Evolutionary conservation across 352 stramenopile genomes (phyloP), one percentile per base, ranked within the genome.

Genomic region (Globisporangium abappressorium): DNA sequence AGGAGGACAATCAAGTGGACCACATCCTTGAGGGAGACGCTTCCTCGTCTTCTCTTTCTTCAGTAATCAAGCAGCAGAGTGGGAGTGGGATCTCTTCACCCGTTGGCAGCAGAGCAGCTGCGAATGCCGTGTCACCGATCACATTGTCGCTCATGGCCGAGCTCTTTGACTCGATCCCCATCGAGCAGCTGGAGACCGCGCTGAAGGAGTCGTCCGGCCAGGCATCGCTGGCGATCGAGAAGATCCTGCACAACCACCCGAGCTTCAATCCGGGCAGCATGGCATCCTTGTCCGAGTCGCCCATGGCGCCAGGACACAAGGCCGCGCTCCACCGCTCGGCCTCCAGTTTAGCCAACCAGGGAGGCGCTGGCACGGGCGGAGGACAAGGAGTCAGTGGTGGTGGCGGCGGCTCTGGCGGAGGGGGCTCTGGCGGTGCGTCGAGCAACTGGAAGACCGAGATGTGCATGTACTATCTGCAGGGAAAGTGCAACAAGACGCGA

Each of bases 371-470:
- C 30, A 33, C 30, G 30, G 30, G 30, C 30, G 30, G 53, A 62
- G 78, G 62, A 22, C 66, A 65, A 28, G 70, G 69, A 12, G 66
- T 63, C 22, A 33, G 64, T 12, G 75, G 66, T 61, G 71, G 68
- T 58, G 65, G 67, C 7, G 64, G 53, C 28, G 72, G 28, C 28
- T 36, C 24, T 33, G 28, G 55, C 3, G 26, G 53, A n/a, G 53
- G 53, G 2, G 53, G 53, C 26, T 41, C 26, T 28, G 24, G 30
- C 28, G 41, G 66, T 18, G 74, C 74, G 11, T 72, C 73, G 24
- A 86, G 74, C 71, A 95, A 95, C 70, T 94, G 87, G 87, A 95
- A 95, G 73, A 95, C 87, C 18, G 87, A 95, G 67, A 89, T 95
- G 65, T 95, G 87, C 68, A 89, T 95, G 81, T 95, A 95, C 70